These are phyloP conservation scores for Eimeria praecox DNA, from an alignment of 169 alveolate species.

Conservation along the genomic window DNA sequence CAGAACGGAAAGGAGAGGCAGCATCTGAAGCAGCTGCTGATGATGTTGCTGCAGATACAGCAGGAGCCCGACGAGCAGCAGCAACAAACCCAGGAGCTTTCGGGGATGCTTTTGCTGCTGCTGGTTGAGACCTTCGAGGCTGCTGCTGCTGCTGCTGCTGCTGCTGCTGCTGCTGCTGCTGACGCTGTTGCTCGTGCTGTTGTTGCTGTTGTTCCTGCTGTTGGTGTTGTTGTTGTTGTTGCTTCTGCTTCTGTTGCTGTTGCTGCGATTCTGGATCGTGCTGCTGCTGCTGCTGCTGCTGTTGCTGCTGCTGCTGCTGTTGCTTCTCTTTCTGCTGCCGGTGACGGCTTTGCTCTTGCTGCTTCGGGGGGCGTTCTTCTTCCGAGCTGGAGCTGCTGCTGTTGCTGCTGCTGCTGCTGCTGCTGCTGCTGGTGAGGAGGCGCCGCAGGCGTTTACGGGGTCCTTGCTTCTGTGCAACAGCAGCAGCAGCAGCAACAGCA, in stretches of 20 bases:
- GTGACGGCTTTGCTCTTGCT: background rate
- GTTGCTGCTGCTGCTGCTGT: background rate
- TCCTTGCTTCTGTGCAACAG: background rate
- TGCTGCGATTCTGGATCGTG: no score
- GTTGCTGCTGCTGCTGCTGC: slow-evolving; percentile 28
- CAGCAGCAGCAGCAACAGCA: slow-evolving; percentile 25
- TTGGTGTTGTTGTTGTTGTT: no score
- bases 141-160: slow-evolving; percentile 3
- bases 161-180: slow-evolving; percentile 5
- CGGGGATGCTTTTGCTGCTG: slow-evolving; percentile 17
- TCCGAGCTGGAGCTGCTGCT: slow-evolving; percentile 8
- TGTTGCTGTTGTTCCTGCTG: no score
- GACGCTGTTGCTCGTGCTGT: background rate
- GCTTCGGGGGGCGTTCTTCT: background rate
- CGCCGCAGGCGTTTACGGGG: slow-evolving; percentile 7
- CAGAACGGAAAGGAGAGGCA: background rate
- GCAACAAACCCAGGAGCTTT: background rate
- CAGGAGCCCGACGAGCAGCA: slow-evolving; percentile 10
- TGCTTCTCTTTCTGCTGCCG: background rate
- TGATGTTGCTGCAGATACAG: background rate
- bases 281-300: background rate
- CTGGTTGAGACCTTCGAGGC: background rate
- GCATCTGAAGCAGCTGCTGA: no score
- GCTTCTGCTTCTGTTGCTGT: no score
- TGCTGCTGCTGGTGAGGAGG: background rate